phyloP scores from a whole-genome alignment of 768 basidiomycete species.

The Boletus eberwhitei region DNA sequence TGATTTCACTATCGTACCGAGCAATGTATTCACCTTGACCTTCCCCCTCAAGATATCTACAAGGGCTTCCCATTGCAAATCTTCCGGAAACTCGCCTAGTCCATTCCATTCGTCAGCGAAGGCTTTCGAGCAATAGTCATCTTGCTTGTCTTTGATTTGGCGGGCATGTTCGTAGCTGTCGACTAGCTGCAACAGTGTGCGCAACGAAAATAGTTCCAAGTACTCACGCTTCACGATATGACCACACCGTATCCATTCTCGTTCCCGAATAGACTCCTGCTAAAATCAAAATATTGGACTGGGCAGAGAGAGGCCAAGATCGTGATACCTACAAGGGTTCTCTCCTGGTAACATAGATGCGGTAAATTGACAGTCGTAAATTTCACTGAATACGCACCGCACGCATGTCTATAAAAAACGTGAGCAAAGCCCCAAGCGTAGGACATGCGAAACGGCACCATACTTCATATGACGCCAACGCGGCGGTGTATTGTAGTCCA shows the following conservation, averaged over 20 bases:
- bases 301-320: neutral
- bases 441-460: slow-evolving; percentile 8
- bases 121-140: slow-evolving; percentile 57
- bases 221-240: slow-evolving; percentile 55
- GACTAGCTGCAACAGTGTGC: neutral
- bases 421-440: neutral
- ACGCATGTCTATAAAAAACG: slow-evolving; percentile 51
- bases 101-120: slow-evolving; percentile 42
- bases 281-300: slow-evolving; percentile 2
- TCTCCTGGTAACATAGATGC: slow-evolving; percentile 39
- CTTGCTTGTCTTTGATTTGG: slow-evolving; percentile 63
- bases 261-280: slow-evolving; percentile 37
- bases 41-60: slow-evolving; percentile 70
- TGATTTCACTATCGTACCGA: no score
- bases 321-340: slow-evolving; percentile 43
- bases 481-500: slow-evolving; percentile 32
- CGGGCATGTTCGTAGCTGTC: slow-evolving; percentile 59
- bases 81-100: slow-evolving; percentile 59
- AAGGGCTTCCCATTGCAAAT: slow-evolving; percentile 66
- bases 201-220: neutral
- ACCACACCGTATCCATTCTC: slow-evolving; percentile 64
- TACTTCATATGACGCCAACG: slow-evolving; percentile 80
- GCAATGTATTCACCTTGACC: slow-evolving; percentile 52
- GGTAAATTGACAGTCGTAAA: neutral
- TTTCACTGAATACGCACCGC: slow-evolving; percentile 36